These are phyloP conservation scores for Leccinum ochraceum DNA, from an alignment of 768 basidiomycete species.

Conservation along the genomic window DNA sequence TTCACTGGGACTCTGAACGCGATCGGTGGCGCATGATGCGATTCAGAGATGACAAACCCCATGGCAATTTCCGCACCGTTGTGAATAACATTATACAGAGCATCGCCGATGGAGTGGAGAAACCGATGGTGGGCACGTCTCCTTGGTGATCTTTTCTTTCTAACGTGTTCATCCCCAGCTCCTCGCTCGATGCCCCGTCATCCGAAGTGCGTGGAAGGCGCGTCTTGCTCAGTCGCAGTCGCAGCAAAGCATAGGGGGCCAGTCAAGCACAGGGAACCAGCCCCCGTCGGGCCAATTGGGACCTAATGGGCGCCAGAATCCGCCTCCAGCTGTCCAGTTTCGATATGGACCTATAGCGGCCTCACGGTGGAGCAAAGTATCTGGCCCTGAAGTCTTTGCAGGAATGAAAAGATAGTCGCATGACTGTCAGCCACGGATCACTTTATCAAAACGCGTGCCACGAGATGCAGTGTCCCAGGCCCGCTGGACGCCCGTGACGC, in stretches of 20 bases:
- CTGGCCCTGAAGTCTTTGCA: slow-evolving; percentile 58
- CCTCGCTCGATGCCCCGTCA: slow-evolving; percentile 58
- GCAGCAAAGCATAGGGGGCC: slow-evolving; percentile 24
- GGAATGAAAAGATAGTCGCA: slow-evolving; percentile 65
- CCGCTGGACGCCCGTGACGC: not conserved
- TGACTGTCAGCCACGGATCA: not conserved
- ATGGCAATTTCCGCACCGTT: slow-evolving; percentile 84
- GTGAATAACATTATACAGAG: slow-evolving; percentile 89
- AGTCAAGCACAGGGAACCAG: slow-evolving; percentile 16
- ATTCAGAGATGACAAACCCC: slow-evolving; percentile 90
- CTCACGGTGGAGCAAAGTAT: slow-evolving; percentile 74
- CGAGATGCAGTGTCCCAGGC: slow-evolving; percentile 7
- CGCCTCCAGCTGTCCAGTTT: slow-evolving; percentile 20
- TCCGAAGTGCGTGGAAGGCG: slow-evolving; percentile 76
- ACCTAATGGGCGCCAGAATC: slow-evolving; percentile 27
- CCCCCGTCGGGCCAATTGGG: slow-evolving; percentile 19
- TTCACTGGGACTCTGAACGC: slow-evolving; percentile 76
- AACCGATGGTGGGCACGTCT: slow-evolving; percentile 63
- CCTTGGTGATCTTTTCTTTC: slow-evolving; percentile 5
- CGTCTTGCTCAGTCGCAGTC: slow-evolving; percentile 48
- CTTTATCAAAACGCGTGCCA: slow-evolving; percentile 9
- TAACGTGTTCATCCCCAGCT: slow-evolving; percentile 48
- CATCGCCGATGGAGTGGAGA: slow-evolving; percentile 93
- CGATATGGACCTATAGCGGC: slow-evolving; percentile 65
- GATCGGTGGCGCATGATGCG: slow-evolving; percentile 88